Evolutionary conservation across 2,329 filamentous ascomycete genomes (phyloP), one percentile per base, ranked within the genome.

Genomic region (Monilinia aucupariae): DNA sequence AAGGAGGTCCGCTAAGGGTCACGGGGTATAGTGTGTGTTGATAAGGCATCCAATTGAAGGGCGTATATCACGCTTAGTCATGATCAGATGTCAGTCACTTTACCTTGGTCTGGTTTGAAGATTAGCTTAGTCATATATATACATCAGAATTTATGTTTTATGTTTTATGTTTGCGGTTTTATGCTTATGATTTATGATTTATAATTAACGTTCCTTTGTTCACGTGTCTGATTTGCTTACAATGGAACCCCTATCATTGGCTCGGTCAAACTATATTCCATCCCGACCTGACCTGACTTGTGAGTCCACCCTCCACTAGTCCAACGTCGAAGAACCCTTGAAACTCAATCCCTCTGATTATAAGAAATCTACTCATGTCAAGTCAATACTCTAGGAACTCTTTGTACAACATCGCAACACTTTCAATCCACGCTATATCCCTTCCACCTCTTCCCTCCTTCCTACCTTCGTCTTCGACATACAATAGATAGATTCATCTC

Each of bases 291-390:
- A 55, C 12, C 43, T 39, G 51, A 62, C 12, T 62, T 37, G 49
- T 30, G 27, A 30, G 27, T 30, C 27, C 27, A 30, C 27, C 27
- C n/a, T n/a, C n/a, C n/a, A n/a, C n/a, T n/a, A n/a, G n/a, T n/a
- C n/a, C n/a, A n/a, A n/a, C n/a, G n/a, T 62, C 51, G 50, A 50
- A 62, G 60, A 62, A 27, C 32, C n/a, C 45, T 27, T n/a, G 49
- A 13, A 45, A 37, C 27, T 27, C 10, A 41, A 47, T 15, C 39
- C 41, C 27, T 20, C 15, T n/a, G n/a, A n/a, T n/a, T n/a, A n/a
- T n/a, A 32, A 37, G 27, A 43, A 62, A 25, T 41, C 51, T 55
- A 55, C 51, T 50, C 32, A 62, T 62, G 50, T 30, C 20, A 25
- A 48, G 27, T 30, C 27, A 30, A 30, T 6, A 30, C 27, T 30